Evolutionary conservation across 805 yeast species (phyloP), one percentile per base, ranked within the genome.

Genomic region (Kodamaea neixiangensis): DNA sequence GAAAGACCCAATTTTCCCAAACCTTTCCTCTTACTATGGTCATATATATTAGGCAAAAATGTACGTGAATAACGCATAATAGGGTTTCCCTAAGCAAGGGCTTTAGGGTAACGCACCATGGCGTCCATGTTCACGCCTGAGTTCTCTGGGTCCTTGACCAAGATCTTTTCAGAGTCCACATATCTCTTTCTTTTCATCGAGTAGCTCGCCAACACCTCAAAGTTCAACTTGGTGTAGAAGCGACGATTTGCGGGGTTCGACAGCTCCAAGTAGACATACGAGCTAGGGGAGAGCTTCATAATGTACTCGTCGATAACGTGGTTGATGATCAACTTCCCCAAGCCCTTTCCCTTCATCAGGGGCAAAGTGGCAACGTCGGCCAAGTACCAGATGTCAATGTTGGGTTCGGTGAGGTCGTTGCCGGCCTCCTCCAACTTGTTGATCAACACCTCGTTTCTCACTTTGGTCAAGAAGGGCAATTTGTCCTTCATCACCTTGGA

Each of bases 331-430:
- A 73, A 66, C 60, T 80, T 72, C 33, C 84, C 83, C 56, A 80
- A 71, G 18, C 86, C 85, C 58, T 78, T 79, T 48, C 87, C 86
- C 60, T 83, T 70, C 67, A 82, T 82, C 38, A 73, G 63, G 6
- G 85, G 83, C 41, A 79, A 68, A 19, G 83, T 80, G 39, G 86
- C 86, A 48, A 82, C 71, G 61, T 82, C 86, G 43, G 78, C 73
- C 54, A 82, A 69, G 61, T 82, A 82, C 86, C 86, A 82, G 47
- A 80, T 65, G 29, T 55, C 57, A 37, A 54, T 33, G 18, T 25
- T 34, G n/a, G 50, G 49, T 3, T 50, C 50, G 40, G 69, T 61
- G 42, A 64, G 66, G 44, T 63, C 65, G 14, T 69, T 67, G 22
- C 54, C 48, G 33, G 52, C 54, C 38, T 61, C 55, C 54, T 69